A percentile compares a stretch with the other conserved stretches of the same genome.
These are phyloP conservation scores for Acmispon strigosus DNA, from an alignment of 306 rosid genomes.

Conservation along the genomic window DNA sequence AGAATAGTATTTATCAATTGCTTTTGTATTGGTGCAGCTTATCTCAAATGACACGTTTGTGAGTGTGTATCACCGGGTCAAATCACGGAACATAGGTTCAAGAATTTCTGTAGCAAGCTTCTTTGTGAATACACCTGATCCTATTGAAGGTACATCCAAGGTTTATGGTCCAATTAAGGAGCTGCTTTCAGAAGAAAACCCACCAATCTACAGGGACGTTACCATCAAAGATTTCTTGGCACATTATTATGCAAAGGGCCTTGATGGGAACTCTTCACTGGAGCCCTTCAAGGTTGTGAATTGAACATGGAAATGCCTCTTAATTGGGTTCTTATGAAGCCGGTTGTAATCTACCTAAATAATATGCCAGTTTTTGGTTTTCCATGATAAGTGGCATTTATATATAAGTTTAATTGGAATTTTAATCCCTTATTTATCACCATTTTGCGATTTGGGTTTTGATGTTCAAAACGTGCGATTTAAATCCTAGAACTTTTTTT, in stretches of 20 bases:
- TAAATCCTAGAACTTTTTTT: too few species aligned
- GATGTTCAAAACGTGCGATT: too few species aligned
- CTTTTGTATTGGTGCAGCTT: constrained; percentile 19
- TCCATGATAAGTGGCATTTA: neutral
- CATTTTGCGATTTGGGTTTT: too few species aligned
- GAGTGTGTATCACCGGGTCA: constrained; percentile 31
- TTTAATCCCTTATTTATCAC: too few species aligned
- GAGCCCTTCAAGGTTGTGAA: constrained; percentile 36
- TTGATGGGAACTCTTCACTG: constrained; percentile 34
- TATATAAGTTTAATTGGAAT: too few species aligned
- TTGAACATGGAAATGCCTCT: neutral
- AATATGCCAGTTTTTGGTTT: neutral
- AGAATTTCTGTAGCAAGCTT: constrained; percentile 37
- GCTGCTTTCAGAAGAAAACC: constrained; percentile 41
- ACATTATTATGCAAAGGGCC: constrained; percentile 14
- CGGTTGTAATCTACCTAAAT: neutral
- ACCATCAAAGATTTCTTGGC: constrained; percentile 15
- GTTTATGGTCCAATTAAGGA: constrained; percentile 52
- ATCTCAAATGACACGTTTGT: constrained; percentile 29
- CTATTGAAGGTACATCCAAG: neutral
- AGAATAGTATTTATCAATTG: neutral
- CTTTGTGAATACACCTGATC: constrained; percentile 10
- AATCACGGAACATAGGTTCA: constrained; percentile 21
- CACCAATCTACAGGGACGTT: constrained; percentile 32
- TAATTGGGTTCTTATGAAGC: neutral